A percentile compares a stretch with the other conserved stretches of the same genome.
Conservation (phyloP, 768 basidiomycete species). For the Lactarius vividus region DNA sequence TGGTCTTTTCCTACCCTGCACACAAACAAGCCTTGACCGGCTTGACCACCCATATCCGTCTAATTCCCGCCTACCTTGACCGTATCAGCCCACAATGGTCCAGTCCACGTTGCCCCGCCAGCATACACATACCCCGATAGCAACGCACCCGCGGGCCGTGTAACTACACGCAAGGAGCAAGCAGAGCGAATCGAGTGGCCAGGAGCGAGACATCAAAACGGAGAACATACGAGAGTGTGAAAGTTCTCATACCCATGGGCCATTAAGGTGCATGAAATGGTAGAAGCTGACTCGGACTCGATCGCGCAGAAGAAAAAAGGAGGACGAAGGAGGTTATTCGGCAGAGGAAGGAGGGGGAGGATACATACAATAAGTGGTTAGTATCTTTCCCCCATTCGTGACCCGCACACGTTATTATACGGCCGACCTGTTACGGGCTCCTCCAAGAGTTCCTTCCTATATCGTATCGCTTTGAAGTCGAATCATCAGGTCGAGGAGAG, state of each 20-base stretch:
- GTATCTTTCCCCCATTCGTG: conserved; percentile 66
- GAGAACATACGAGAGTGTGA: conserved; percentile 66
- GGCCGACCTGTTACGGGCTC: conserved; percentile 46
- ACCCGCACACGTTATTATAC: conserved; percentile 45
- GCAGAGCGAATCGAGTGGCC: conserved; percentile 49
- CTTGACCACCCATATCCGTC: conserved; percentile 17
- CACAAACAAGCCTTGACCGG: too few species aligned
- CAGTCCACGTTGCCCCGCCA: conserved; percentile 41
- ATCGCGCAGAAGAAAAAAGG: not conserved
- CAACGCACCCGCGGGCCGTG: conserved; percentile 51
- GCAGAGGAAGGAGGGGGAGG: conserved; percentile 13
- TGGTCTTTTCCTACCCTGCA: conserved; percentile 46
- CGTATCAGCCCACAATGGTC: conserved; percentile 32
- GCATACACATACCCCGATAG: conserved; percentile 52
- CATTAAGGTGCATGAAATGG: not conserved
- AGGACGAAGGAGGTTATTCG: conserved; percentile 7
- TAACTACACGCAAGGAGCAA: conserved; percentile 45
- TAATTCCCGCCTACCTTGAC: conserved; percentile 40
- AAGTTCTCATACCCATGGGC: conserved; percentile 39
- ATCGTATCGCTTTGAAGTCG: conserved; percentile 59
- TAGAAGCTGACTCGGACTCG: conserved; percentile 2
- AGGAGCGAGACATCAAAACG: conserved; percentile 65
- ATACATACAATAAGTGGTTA: conserved; percentile 45
- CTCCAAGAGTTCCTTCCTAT: conserved; percentile 40
- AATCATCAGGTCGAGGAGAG: conserved; percentile 57